These are phyloP conservation scores for Paramecium pentaurelia DNA, from an alignment of 73 alveolate genomes.

Conservation along the genomic window DNA sequence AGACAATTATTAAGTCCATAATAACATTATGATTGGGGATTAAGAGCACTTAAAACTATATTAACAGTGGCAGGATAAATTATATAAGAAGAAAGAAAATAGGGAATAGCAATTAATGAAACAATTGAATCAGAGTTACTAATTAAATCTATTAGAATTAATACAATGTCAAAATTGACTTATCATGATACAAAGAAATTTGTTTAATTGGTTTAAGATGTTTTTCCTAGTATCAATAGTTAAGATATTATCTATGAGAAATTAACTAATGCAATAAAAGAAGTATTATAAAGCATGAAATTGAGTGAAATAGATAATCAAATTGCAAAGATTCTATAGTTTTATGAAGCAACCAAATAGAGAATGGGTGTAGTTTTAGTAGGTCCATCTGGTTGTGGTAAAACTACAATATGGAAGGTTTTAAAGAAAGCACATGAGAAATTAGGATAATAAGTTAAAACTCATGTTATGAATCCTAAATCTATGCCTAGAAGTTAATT, in stretches of 20 bases:
- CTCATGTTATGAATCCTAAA: conserved; percentile 99
- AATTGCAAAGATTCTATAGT: conserved; percentile 96
- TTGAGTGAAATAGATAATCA: conserved; percentile 93
- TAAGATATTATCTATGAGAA: conserved; percentile 98
- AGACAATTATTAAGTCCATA: conserved; percentile 96
- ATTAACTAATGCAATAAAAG: conserved; percentile 92
- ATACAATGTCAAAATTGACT: conserved; percentile 99
- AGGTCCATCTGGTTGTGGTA: conserved; percentile 99
- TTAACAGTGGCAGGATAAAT: conserved; percentile 98
- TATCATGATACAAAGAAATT: conserved; percentile 96
- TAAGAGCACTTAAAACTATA: conserved; percentile 99
- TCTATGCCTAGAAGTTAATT: conserved; percentile 98
- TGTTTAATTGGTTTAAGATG: conserved; percentile 87
- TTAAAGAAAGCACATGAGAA: conserved; percentile 96
- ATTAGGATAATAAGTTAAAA: conserved; percentile 82
- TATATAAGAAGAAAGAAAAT: conserved; percentile 88
- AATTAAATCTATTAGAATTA: conserved; percentile 95
- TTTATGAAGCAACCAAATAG: conserved; percentile 98
- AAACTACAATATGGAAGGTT: conserved; percentile 98
- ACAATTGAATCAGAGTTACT: conserved; percentile 86
- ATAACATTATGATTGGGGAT: conserved; percentile 99
- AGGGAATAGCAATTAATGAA: conserved; percentile 71
- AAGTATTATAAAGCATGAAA: conserved; percentile 85
- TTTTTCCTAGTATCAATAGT: conserved; percentile 93
- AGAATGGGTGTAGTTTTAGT: conserved; percentile 99